A percentile compares a stretch with the other conserved stretches of the same genome.
Conservation (phyloP, 2,329 filamentous ascomycete species). For the Ophiostoma sp. region DNA sequence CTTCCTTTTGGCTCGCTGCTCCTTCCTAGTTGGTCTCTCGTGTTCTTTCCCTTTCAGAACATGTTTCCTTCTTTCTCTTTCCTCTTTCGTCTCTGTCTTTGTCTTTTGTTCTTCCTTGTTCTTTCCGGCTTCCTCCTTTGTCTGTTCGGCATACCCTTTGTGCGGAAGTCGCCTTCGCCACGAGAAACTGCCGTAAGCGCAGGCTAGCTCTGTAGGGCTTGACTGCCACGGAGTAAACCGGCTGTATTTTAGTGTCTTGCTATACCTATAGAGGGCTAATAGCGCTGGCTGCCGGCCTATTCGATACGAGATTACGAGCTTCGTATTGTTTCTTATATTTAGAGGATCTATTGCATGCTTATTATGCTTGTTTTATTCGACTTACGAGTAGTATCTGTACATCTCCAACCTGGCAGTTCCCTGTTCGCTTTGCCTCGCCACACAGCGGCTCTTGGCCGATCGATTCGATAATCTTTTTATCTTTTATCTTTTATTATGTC, state of each 20-base stretch:
- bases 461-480: not conserved
- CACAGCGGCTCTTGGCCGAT: not conserved
- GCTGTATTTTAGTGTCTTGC: no score
- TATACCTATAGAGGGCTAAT: no score
- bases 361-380: not conserved
- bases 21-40: not conserved
- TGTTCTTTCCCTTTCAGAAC: no score
- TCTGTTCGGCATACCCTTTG: not conserved
- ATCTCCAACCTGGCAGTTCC: not conserved
- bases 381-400: no score
- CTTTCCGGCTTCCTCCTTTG: not conserved
- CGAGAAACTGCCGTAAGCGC: not conserved
- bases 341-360: no score
- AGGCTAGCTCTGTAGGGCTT: no score
- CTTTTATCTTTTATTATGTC: not conserved
- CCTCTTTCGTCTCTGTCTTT: not conserved
- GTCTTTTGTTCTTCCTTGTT: not conserved
- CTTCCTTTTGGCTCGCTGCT: no score
- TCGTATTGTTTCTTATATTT: no score
- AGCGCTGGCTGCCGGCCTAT: no score
- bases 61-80: not conserved
- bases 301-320: no score
- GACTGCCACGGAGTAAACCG: no score
- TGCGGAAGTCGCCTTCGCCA: not conserved
- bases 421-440: not conserved